phyloP scores from a whole-genome alignment of 139 green algal species.

The Micractinium sp. region DNA sequence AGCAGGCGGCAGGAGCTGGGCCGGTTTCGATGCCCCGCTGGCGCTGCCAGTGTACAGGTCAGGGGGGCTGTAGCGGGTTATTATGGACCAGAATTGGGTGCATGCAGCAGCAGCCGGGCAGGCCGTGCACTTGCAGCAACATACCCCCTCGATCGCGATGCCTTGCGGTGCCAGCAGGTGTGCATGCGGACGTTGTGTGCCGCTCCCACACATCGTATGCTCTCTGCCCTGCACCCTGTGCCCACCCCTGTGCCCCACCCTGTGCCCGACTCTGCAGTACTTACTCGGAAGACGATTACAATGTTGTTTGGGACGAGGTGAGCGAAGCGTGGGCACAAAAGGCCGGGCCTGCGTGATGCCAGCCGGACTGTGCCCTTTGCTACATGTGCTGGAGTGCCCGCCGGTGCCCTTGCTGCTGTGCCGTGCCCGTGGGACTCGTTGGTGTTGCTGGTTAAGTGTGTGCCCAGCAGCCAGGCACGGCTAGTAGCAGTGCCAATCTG shows the following conservation, averaged over 20 bases:
- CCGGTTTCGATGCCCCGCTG: conserved; percentile 34
- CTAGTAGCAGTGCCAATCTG: neutral
- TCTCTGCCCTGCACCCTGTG: neutral
- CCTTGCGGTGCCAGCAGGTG: too few relatives aligned
- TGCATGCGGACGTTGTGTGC: too few relatives aligned
- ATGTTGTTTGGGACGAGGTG: neutral
- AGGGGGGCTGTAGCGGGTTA: neutral
- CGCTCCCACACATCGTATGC: too few relatives aligned
- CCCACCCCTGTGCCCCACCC: neutral
- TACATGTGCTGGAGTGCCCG: too few relatives aligned
- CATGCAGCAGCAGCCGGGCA: neutral
- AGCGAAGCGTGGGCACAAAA: neutral
- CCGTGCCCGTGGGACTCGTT: too few relatives aligned
- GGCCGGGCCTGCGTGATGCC: too few relatives aligned
- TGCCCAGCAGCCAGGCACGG: neutral
- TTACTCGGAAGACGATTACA: conserved; percentile 14
- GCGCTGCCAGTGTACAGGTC: conserved; percentile 48
- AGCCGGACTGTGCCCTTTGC: too few relatives aligned
- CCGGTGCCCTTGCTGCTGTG: too few relatives aligned
- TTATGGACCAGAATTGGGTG: neutral
- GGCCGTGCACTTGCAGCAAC: too few relatives aligned
- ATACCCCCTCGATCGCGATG: too few relatives aligned
- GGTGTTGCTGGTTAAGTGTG: too few relatives aligned
- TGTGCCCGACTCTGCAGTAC: neutral
- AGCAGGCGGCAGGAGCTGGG: conserved; percentile 18